Conservation (phyloP, 306 rosid genomes). For the Ceratonia siliqua region DNA sequence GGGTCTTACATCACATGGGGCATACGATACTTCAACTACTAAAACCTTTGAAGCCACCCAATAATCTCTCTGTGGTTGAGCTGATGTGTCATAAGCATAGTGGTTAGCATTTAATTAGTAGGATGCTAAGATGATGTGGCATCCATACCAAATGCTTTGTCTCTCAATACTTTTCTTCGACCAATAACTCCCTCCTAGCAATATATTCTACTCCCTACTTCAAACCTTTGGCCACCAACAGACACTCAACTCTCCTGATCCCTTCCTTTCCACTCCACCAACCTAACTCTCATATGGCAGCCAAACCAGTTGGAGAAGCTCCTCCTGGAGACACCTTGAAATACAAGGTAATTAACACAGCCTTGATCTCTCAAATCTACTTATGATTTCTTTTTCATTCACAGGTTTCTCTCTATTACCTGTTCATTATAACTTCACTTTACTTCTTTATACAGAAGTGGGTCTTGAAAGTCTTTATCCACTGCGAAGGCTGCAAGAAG, state of each 20-base stretch:
- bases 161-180: slow-evolving; percentile 12
- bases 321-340: slow-evolving; percentile 40
- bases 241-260: background rate
- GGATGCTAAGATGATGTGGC: slow-evolving; percentile 52
- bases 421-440: background rate
- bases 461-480: slow-evolving; percentile 62
- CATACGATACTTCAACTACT: no score
- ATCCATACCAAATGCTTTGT: slow-evolving; percentile 44
- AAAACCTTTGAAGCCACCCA: no score
- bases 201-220: no score
- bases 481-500: slow-evolving; percentile 69
- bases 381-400: background rate
- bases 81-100: slow-evolving; percentile 34
- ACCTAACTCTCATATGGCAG: slow-evolving; percentile 42
- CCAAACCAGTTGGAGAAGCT: slow-evolving; percentile 47
- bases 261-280: slow-evolving; percentile 14
- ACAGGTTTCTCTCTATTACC: background rate
- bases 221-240: background rate
- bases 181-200: background rate
- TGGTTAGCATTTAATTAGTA: slow-evolving; percentile 26
- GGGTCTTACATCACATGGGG: no score
- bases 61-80: no score
- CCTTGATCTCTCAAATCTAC: background rate
- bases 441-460: slow-evolving; percentile 45
- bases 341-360: slow-evolving; percentile 40